These are phyloP conservation scores for Lipomyces lipofer DNA, from an alignment of 805 yeast genomes.

Conservation along the genomic window DNA sequence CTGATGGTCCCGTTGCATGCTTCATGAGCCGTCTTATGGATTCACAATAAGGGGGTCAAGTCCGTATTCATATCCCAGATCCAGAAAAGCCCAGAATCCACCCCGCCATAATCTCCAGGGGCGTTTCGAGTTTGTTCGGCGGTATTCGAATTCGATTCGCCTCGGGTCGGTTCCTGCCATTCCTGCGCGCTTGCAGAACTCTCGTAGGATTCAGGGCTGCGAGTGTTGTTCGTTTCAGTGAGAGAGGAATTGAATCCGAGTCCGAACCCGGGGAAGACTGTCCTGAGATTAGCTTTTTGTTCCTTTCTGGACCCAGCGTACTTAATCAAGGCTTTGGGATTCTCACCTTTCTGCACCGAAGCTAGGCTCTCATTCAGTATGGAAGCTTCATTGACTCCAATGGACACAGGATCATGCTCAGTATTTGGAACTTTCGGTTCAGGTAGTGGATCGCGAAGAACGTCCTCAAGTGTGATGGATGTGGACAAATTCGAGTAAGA, in stretches of 20 bases:
- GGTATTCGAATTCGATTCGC: not conserved
- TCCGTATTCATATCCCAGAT: not conserved
- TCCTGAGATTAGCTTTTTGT: not conserved
- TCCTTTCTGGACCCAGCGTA: not conserved
- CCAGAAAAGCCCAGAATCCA: not conserved
- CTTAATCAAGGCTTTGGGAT: not conserved
- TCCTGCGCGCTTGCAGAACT: not conserved
- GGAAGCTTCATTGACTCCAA: not conserved
- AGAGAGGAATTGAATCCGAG: not conserved
- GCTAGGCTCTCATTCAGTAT: not conserved
- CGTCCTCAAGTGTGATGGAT: not conserved
- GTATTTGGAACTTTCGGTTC: not conserved
- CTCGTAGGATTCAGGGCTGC: not conserved
- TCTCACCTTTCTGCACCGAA: not conserved
- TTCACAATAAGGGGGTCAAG: not conserved
- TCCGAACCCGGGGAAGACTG: not conserved
- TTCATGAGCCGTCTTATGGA: not conserved
- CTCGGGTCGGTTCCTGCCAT: not conserved
- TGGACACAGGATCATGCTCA: not conserved
- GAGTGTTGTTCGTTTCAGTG: not conserved
- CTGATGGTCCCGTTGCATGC: not conserved
- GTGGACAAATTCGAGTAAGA: not conserved
- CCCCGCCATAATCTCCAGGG: not conserved
- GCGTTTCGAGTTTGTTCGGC: not conserved
- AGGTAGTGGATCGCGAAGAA: not conserved